Base-by-base conservation (phyloP, 345 rosid genomes). In the Syzygium jambos region DNA sequence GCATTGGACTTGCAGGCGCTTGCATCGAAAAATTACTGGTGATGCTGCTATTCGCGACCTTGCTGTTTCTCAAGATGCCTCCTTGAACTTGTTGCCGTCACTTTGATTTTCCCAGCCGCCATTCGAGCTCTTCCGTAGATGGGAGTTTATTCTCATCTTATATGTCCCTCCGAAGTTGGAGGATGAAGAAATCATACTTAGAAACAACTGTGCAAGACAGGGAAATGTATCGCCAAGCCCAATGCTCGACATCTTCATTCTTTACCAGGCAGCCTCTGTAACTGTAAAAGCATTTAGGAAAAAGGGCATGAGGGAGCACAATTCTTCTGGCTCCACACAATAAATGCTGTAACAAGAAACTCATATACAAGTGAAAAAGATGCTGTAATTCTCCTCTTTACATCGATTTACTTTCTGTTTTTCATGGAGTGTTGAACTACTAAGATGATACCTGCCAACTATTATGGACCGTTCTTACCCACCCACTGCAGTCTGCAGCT, bases 41-140 rank as follows among this genome's bases (percentile, higher is more conserved):
- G 34, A 68, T 68, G 54, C 59, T 90, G 84, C 78, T 87, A 29
- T 52, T 86, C 22, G 54, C 88, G 27, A 78, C 85, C 52, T 84
- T 57, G 51, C 85, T 89, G 61, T 65, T 87, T 85, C 89, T 90
- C 85, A 84, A 78, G 85, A 51, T 86, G 84, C 86, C 90, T 11
- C 84, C 87, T 46, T 89, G 89, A 90, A 73, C 73, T 14, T 61
- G 19, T 61, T 61, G 19, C 73, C 19, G 19, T 19, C 34, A 13
- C 73, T 61, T 61, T 3, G 38, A 30, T 61, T 61, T 73, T 73
- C 80, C 80, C 38, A 19, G 80, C 49, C 11, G 25, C 80, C 80
- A 38, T 38, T 73, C 25, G 80, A 73, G 80, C 80, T 41, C 49
- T 73, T 34, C 49, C 49, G 7, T 73, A 19, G 49, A 19, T 73